phyloP scores from a whole-genome alignment of 75 land plant genomes.

The Ceratopteris richardii region DNA sequence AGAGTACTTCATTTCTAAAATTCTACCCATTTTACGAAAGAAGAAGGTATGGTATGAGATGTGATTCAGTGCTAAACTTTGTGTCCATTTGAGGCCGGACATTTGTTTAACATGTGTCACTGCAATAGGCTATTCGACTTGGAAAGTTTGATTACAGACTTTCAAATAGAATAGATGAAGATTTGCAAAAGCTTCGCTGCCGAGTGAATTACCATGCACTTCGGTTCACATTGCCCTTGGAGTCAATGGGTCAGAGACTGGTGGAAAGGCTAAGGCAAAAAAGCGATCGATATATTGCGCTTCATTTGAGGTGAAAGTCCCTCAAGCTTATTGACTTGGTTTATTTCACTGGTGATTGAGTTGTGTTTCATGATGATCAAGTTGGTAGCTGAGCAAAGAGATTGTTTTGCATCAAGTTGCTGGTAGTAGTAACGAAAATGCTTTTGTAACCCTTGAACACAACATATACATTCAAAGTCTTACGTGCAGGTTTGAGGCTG shows the following conservation, averaged over 20 bases:
- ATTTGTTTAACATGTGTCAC: neutral
- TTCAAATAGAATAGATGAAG: conserved; percentile 63
- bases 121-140: conserved; percentile 62
- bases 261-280: conserved; percentile 60
- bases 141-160: conserved; percentile 95
- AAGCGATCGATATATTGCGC: conserved; percentile 69
- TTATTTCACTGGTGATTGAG: neutral
- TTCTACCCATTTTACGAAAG: conserved; percentile 25
- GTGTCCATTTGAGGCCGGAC: neutral
- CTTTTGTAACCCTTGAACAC: neutral
- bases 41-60: conserved; percentile 9
- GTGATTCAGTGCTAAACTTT: neutral
- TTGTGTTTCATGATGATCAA: neutral
- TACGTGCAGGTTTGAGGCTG: conserved; percentile 77
- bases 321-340: neutral
- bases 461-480: neutral
- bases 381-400: neutral
- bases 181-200: conserved; percentile 86
- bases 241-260: conserved; percentile 55
- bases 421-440: neutral
- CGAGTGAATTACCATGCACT: conserved; percentile 87
- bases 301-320: conserved; percentile 66
- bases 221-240: conserved; percentile 57
- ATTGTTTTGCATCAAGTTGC: neutral
- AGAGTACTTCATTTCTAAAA: conserved; percentile 20